Evolutionary conservation across 2,329 filamentous ascomycete species (phyloP), one percentile per base, ranked within the genome.

Genomic region (Volutella citrinella): DNA sequence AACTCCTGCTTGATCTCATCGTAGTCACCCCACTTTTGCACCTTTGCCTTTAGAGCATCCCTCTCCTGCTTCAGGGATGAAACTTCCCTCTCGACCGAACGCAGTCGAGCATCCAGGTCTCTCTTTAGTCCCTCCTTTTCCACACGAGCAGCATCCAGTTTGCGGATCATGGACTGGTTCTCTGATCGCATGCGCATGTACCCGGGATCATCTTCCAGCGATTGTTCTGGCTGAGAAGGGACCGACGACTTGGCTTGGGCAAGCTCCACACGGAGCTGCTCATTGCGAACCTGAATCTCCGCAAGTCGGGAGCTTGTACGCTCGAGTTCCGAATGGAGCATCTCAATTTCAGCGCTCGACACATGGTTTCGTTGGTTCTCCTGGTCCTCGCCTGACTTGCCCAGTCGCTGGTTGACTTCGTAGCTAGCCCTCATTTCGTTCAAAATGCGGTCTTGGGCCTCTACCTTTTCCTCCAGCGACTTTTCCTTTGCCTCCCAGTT

Each of bases 391-490:
- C 84, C 83, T 11, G 80, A 79, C 48, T 82, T 83, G 32, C 83
- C 90, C 31, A 98, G 70, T 31, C 93, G 78, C 60, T 97, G 90
- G 27, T 87, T 93, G 34, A 98, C 93, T 63, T 98, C 93, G 57
- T 96, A 96, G 66, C 82, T 96, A 17, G 93, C 93, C 65, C 96
- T 97, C 57, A 97, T 80, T 61, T 98, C 94, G 55, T 86, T 95
- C 49, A 98, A 65, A 23, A 98, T 66, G 7, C 89, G 81, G 30
- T 98, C 93, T 57, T 98, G 91, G 51, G 84, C 94, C 60, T 96
- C 91, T 4, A 95, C 73, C 65, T 96, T 97, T 51, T 97, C 91
- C 55, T 95, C 89, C 40, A 96, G 65, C 18, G 78, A 81, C 66
- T 86, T 87, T 67, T 98, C 93, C 58, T 95, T 96, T 8, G 91